These are phyloP conservation scores for Trichoderma asperellum DNA, from an alignment of 2,329 filamentous ascomycete genomes.

Conservation along the genomic window DNA sequence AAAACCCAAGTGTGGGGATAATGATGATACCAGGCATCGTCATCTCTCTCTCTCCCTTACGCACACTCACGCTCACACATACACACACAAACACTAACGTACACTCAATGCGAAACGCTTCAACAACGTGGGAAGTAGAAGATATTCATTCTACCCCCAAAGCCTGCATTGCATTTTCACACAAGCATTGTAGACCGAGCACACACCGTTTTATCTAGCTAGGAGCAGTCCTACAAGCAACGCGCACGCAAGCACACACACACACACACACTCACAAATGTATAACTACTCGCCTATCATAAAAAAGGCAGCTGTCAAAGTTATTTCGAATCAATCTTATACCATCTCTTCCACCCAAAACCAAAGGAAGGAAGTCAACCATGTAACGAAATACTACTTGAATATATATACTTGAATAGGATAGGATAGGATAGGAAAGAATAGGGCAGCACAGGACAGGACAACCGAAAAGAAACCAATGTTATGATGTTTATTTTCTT, in stretches of 20 bases:
- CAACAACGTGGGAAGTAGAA: neutral
- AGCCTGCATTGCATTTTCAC: neutral
- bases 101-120: neutral
- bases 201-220: neutral
- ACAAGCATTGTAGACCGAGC: neutral
- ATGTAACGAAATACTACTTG: conserved; percentile 2
- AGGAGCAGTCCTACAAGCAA: neutral
- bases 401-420: conserved; percentile 9
- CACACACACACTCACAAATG: neutral
- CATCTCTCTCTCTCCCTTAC: neutral
- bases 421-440: neutral
- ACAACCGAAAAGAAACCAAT: conserved; percentile 11
- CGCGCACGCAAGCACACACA: neutral
- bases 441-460: neutral
- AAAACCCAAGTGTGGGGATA: neutral
- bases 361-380: neutral
- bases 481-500: neutral
- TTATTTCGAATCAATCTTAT: neutral
- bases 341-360: neutral
- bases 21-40: neutral
- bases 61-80: neutral
- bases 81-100: neutral
- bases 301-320: neutral
- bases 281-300: neutral
- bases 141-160: neutral